Conservation (phyloP, 1,284 basidiomycete genomes). For the Malassezia dermatis region DNA sequence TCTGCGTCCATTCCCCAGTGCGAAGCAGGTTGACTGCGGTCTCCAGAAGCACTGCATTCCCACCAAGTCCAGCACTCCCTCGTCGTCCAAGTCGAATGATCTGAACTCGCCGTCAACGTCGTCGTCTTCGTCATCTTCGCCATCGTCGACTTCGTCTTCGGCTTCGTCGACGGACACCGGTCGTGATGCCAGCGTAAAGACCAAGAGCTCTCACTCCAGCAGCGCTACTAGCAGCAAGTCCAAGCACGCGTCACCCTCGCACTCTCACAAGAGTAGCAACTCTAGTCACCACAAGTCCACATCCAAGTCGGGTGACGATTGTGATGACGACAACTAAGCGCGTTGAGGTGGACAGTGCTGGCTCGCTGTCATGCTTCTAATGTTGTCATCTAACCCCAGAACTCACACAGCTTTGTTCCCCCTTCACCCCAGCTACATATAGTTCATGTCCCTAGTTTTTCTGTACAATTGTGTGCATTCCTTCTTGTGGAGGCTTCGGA, state of each 20-base stretch:
- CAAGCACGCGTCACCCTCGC: background rate
- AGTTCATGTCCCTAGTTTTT: background rate
- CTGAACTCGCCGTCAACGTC: background rate
- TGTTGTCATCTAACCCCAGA: background rate
- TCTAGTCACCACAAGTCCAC: background rate
- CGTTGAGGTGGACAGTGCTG: background rate
- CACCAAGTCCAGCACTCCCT: slow-evolving; percentile 8
- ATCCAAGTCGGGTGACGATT: background rate
- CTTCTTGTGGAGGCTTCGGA: background rate
- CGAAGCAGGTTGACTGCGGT: slow-evolving; percentile 11
- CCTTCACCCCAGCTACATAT: background rate
- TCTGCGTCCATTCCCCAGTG: slow-evolving; percentile 13
- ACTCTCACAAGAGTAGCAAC: background rate
- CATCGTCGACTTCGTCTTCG: slow-evolving; percentile 2
- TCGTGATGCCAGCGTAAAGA: slow-evolving; percentile 7
- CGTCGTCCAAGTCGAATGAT: background rate
- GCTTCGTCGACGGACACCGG: background rate
- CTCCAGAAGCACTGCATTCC: slow-evolving; percentile 12
- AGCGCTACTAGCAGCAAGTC: background rate
- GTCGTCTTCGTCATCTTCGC: background rate
- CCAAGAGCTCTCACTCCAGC: background rate
- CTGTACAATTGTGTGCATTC: background rate
- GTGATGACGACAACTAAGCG: background rate
- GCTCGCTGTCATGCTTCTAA: background rate
- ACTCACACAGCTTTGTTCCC: background rate